phyloP scores from a whole-genome alignment of 148 eudicot species.

The Cornus kousa region DNA sequence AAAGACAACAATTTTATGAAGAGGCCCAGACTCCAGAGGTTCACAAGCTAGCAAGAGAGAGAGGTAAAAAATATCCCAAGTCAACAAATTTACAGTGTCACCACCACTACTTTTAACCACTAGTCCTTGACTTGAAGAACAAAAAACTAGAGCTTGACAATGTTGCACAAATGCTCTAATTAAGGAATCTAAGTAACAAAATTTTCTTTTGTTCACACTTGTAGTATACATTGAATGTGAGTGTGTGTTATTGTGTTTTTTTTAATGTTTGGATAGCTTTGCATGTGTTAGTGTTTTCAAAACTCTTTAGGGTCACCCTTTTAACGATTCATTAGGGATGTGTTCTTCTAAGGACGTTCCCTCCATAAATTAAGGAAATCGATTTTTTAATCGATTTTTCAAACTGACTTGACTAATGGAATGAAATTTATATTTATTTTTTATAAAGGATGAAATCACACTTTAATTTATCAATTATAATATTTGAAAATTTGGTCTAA shows the following conservation, averaged over 20 bases:
- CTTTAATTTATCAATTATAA: too few species aligned
- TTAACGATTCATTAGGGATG: too few species aligned
- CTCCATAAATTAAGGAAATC: too few species aligned
- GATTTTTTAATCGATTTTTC: too few species aligned
- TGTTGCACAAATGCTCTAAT: neutral
- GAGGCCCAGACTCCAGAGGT: neutral
- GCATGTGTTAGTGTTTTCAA: too few species aligned
- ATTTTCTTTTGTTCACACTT: constrained; percentile 14
- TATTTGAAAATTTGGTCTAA: too few species aligned
- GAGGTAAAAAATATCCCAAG: neutral
- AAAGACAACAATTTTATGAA: neutral
- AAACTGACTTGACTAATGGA: too few species aligned
- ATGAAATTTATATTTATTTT: too few species aligned
- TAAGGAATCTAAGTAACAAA: neutral
- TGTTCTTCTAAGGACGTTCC: too few species aligned
- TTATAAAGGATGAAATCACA: too few species aligned
- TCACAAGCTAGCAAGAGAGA: neutral
- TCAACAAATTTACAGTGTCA: constrained; percentile 3
- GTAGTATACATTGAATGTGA: neutral
- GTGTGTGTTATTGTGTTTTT: neutral
- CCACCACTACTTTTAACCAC: neutral
- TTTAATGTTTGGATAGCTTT: neutral
- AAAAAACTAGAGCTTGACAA: neutral
- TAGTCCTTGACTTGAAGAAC: constrained; percentile 9
- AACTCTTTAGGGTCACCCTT: too few species aligned